Conservation (phyloP, 345 rosid species). For the Fremontodendron californicum region DNA sequence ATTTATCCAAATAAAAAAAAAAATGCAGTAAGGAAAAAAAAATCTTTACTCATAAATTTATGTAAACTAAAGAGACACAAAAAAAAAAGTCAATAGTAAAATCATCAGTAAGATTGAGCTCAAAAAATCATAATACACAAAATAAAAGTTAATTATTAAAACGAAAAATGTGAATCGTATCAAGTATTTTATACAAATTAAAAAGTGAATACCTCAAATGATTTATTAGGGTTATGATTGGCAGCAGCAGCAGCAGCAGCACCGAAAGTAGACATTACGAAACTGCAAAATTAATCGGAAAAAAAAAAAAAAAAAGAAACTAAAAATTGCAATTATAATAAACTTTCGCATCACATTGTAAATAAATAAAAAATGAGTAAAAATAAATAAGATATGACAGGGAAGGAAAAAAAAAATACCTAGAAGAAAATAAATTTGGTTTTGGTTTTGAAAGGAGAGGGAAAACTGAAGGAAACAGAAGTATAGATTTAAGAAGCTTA, state of each 20-base stretch:
- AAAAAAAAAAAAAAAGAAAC: not conserved
- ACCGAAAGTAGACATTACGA: constrained; percentile 59
- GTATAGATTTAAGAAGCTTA: too few relatives aligned
- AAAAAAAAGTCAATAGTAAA: not conserved
- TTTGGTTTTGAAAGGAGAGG: constrained; percentile 11
- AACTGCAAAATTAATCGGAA: not conserved
- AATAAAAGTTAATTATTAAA: not conserved
- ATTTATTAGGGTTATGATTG: constrained; percentile 75
- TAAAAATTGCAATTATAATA: not conserved
- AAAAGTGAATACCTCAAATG: constrained; percentile 49
- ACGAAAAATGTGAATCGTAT: not conserved
- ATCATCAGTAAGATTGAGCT: not conserved
- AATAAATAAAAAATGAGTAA: not conserved
- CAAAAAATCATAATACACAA: not conserved
- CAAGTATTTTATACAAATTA: not conserved
- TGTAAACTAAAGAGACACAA: too few relatives aligned
- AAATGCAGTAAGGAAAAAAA: not conserved
- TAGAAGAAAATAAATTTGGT: not conserved
- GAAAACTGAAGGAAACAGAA: not conserved
- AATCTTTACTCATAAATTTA: not conserved
- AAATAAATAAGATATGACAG: not conserved
- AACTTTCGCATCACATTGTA: not conserved
- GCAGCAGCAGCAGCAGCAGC: constrained; percentile 32
- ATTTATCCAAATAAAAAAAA: not conserved
- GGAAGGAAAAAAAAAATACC: not conserved